Percentiles rank a stretch among this genome's conserved stretches.
phyloP scores from a whole-genome alignment of 371 early-diverging fungal genomes.

The Mortierella sp. region DNA sequence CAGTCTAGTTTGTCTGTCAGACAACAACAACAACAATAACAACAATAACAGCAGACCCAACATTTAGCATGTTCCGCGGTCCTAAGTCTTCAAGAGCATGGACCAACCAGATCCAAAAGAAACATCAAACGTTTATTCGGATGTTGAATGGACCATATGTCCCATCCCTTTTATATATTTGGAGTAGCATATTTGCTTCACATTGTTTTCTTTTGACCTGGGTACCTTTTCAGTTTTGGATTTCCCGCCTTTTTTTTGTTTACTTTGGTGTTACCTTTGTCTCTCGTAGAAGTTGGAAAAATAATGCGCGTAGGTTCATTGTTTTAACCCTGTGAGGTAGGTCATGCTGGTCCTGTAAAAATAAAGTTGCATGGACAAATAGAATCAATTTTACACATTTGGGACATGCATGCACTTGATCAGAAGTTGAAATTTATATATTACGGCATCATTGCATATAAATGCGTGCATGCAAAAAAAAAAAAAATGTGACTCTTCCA shows the following conservation, averaged over 20 bases:
- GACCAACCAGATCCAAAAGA: background rate
- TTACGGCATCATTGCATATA: slow-evolving; percentile 1
- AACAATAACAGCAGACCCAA: background rate
- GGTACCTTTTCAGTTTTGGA: background rate
- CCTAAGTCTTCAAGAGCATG: background rate
- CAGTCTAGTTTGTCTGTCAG: background rate
- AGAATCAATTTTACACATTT: slow-evolving; percentile 4
- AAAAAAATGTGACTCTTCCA: background rate
- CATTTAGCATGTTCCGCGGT: slow-evolving; percentile 3
- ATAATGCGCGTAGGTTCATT: background rate
- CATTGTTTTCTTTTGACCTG: background rate
- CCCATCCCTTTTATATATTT: background rate
- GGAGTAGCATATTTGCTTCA: too few relatives aligned
- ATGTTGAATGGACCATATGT: background rate
- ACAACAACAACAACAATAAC: background rate
- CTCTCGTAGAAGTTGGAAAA: background rate
- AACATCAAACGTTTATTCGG: too few relatives aligned
- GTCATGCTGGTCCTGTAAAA: background rate
- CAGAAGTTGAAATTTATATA: background rate
- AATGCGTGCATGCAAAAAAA: background rate
- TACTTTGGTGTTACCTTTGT: slow-evolving; percentile 1
- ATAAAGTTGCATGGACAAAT: slow-evolving; percentile 1
- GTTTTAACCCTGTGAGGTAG: background rate
- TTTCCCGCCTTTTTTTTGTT: slow-evolving; percentile 9
- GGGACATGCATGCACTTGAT: slow-evolving; percentile 5